phyloP scores from a whole-genome alignment of 2,329 filamentous ascomycete species.

The Pleoardoris graminearum region DNA sequence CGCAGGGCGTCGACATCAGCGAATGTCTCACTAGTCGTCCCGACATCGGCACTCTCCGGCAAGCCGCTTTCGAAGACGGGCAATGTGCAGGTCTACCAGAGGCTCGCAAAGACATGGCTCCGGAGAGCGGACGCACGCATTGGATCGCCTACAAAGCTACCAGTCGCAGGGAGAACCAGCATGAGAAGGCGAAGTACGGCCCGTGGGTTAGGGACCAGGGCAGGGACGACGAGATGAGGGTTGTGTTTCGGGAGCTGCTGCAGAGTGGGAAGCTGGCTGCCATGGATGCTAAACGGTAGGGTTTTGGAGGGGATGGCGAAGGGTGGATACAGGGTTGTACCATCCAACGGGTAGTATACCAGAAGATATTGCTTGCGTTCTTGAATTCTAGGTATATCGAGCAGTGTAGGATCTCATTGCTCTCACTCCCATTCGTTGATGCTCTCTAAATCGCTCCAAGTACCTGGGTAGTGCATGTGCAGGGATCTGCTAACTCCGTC shows the following conservation, averaged over 20 bases:
- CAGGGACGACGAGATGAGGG: neutral
- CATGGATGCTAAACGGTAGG: neutral
- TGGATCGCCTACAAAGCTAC: neutral
- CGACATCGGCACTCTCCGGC: neutral
- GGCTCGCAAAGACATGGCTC: neutral
- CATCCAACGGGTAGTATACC: too few relatives aligned
- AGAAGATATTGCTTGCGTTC: too few relatives aligned
- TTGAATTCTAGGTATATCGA: too few relatives aligned
- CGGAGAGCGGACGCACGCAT: neutral
- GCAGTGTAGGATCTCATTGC: too few relatives aligned
- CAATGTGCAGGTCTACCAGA: neutral
- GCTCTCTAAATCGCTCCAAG: too few relatives aligned
- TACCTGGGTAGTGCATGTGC: neutral
- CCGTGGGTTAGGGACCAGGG: neutral
- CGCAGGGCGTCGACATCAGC: constrained; percentile 2
- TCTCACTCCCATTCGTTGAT: too few relatives aligned
- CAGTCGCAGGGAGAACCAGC: neutral
- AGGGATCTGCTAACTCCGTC: neutral
- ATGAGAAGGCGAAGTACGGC: neutral
- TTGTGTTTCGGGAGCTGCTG: neutral
- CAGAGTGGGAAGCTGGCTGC: neutral
- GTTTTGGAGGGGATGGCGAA: too few relatives aligned
- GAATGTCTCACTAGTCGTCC: neutral
- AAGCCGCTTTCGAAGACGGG: neutral
- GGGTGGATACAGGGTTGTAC: too few relatives aligned